Evolutionary conservation across 2,329 filamentous ascomycete species (phyloP).

Genomic region (Madurella fahalii): DNA sequence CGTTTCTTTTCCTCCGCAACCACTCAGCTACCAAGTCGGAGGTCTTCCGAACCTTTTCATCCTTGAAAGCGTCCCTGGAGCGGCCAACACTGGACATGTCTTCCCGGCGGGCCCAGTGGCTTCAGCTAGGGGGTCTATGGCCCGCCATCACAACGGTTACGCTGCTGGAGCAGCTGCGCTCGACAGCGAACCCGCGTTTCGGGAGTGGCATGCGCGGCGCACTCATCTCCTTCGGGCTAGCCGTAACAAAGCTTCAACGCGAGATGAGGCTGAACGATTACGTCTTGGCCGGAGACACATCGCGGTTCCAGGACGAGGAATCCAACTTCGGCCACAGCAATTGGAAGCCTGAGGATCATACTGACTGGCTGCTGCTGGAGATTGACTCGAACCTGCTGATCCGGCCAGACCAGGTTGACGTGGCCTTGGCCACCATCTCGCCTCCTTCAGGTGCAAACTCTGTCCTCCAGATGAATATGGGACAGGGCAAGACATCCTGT

Average conservation of each 20-base stretch:
- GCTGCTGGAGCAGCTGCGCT: slow-evolving; percentile 46
- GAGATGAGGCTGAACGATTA: slow-evolving; percentile 39
- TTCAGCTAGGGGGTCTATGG: slow-evolving; percentile 40
- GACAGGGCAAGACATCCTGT: slow-evolving; percentile 57
- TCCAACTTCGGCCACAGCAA: slow-evolving; percentile 49
- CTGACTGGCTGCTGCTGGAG: slow-evolving; percentile 65
- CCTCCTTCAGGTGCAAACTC: slow-evolving; percentile 52
- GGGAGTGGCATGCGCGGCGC: slow-evolving; percentile 35
- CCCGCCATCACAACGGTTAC: slow-evolving; percentile 41
- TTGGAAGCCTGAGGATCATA: slow-evolving; percentile 50
- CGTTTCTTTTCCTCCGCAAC: slow-evolving; percentile 11
- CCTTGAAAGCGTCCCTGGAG: slow-evolving; percentile 5
- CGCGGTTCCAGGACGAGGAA: slow-evolving; percentile 39
- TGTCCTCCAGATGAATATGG: slow-evolving; percentile 65
- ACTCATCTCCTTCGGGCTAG: slow-evolving; percentile 41
- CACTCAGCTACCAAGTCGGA: neutral
- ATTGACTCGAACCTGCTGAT: slow-evolving; percentile 62
- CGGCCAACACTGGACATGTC: neutral
- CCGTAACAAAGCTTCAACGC: slow-evolving; percentile 43
- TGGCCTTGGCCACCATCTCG: slow-evolving; percentile 56
- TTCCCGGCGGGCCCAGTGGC: slow-evolving; percentile 34
- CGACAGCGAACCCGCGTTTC: slow-evolving; percentile 28
- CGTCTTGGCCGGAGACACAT: slow-evolving; percentile 22
- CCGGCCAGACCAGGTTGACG: slow-evolving; percentile 56
- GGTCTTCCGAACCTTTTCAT: slow-evolving; percentile 3